Evolutionary conservation across 202 grass and related monocot genomes (phyloP).

Genomic region (Musa balbisiana): DNA sequence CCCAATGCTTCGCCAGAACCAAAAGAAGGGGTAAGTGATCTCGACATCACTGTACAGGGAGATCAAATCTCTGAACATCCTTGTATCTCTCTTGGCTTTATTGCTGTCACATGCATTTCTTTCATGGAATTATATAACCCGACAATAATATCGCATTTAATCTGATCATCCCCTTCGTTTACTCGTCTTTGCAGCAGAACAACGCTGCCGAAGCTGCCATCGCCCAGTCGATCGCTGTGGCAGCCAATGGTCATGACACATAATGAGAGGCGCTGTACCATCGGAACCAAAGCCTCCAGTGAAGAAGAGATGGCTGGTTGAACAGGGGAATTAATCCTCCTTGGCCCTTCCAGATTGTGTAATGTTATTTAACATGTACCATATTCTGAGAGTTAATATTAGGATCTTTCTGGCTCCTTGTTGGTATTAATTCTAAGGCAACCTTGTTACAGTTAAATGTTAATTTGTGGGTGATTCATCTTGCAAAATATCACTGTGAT

Average conservation of each 20-base stretch:
- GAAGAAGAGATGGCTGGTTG: neutral
- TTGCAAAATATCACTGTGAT: neutral
- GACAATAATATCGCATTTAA: too few species aligned
- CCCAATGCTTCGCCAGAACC: constrained; percentile 13
- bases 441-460: neutral
- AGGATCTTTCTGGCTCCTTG: too few species aligned
- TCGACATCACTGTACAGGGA: neutral
- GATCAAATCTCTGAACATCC: neutral
- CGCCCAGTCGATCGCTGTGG: neutral
- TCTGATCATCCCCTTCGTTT: neutral
- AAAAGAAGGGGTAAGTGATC: neutral
- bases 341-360: neutral
- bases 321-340: neutral
- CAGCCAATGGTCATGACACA: constrained; percentile 1
- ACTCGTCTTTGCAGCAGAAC: neutral
- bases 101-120: too few species aligned
- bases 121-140: too few species aligned
- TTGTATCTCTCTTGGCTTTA: neutral
- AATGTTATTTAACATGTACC: neutral
- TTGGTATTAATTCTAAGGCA: neutral
- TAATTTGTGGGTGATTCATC: neutral
- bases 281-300: neutral
- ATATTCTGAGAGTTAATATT: neutral
- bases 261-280: neutral
- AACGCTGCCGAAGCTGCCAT: neutral